phyloP scores from a whole-genome alignment of 2,329 filamentous ascomycete genomes.

The Hymenoscyphus infarciens region DNA sequence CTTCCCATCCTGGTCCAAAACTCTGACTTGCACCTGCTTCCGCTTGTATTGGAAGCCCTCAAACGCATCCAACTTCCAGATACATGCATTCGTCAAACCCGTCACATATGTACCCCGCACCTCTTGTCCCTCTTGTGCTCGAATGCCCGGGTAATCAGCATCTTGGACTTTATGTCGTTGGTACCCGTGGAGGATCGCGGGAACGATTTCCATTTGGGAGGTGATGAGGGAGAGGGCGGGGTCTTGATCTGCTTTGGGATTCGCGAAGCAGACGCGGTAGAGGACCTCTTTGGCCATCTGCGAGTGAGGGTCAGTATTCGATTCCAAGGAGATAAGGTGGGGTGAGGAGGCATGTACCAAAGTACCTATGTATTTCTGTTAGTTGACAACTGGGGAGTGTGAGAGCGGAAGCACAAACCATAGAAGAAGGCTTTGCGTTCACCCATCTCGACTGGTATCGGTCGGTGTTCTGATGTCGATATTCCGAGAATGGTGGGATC shows the following conservation, averaged over 20 bases:
- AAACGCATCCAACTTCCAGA: conserved; percentile 73
- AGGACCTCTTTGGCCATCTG: conserved; percentile 84
- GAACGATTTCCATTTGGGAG: conserved; percentile 57
- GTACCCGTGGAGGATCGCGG: conserved; percentile 72
- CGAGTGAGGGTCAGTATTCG: conserved; percentile 1
- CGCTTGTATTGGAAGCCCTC: conserved; percentile 74
- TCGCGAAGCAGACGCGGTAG: conserved; percentile 70
- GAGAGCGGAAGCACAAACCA: conserved; percentile 38
- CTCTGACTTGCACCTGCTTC: conserved; percentile 50
- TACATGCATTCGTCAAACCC: conserved; percentile 73
- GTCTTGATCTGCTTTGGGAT: conserved; percentile 44
- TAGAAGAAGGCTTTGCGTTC: conserved; percentile 52
- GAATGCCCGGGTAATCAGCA: conserved; percentile 80
- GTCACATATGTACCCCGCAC: conserved; percentile 75
- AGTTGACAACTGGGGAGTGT: not conserved
- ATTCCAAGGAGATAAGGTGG: not conserved
- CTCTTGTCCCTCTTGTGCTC: conserved; percentile 49
- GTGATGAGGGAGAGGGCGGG: conserved; percentile 23
- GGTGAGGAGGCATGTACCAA: conserved; percentile 19
- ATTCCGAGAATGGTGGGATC: not conserved
- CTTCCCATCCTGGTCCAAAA: conserved; percentile 33
- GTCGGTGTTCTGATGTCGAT: not conserved
- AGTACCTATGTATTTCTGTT: conserved; percentile 18
- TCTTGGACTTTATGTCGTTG: conserved; percentile 64
- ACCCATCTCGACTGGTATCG: conserved; percentile 7